Conservation (phyloP, 2,329 filamentous ascomycete species). For the Neurospora crassa region DNA sequence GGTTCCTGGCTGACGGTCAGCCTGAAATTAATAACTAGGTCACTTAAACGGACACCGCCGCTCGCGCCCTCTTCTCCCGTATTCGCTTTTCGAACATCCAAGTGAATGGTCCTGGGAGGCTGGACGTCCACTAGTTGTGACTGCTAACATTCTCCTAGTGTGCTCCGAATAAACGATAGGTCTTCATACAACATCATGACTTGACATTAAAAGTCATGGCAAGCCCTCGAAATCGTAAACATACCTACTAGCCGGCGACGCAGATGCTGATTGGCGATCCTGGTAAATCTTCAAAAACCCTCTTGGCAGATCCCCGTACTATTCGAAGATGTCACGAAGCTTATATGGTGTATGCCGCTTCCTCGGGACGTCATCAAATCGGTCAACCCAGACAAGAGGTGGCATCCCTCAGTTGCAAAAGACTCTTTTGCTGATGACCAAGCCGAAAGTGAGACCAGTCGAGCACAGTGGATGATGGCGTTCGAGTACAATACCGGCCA, state of each 20-base stretch:
- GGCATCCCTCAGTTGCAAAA: background rate
- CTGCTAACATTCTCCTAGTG: background rate
- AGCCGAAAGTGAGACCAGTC: background rate
- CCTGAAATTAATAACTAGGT: background rate
- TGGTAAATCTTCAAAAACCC: background rate
- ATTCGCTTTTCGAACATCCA: background rate
- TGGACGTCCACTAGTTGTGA: background rate
- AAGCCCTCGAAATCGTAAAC: background rate
- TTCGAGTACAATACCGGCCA: background rate
- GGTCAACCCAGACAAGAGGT: background rate
- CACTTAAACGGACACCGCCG: background rate
- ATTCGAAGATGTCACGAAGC: background rate
- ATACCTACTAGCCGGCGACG: background rate
- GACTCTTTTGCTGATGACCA: background rate
- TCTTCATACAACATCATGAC: background rate
- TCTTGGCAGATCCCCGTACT: background rate
- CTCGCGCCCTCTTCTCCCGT: background rate
- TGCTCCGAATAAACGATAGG: background rate
- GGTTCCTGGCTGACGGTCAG: background rate
- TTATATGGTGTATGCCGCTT: background rate
- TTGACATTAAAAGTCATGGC: background rate
- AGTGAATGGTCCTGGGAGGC: background rate
- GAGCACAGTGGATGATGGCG: background rate
- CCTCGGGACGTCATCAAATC: background rate
- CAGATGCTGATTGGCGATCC: background rate